Percentiles rank a stretch among this genome's conserved stretches.
These are phyloP conservation scores for Agrostemma githago DNA, from an alignment of 148 eudicot species.

Conservation along the genomic window DNA sequence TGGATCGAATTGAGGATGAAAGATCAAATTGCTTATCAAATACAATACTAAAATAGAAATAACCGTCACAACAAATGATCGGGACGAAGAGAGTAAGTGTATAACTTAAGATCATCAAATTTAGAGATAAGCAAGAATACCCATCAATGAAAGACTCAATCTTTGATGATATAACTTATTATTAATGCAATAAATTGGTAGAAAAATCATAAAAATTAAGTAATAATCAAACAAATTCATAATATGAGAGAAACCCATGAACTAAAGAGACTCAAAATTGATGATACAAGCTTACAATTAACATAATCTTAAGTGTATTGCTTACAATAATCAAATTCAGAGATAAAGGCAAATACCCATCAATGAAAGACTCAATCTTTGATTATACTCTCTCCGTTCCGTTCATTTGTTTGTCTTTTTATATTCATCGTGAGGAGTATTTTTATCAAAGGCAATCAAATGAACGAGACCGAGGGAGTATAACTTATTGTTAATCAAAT, in stretches of 20 bases:
- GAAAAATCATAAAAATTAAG: background rate
- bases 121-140: background rate
- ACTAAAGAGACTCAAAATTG: too few relatives aligned
- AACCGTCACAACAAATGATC: too few relatives aligned
- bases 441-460: too few relatives aligned
- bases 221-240: too few relatives aligned
- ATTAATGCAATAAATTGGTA: background rate
- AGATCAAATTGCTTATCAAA: too few relatives aligned
- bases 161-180: background rate
- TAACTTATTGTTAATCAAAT: background rate
- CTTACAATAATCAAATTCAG: background rate
- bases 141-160: constrained; percentile 1
- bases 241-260: too few relatives aligned
- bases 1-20: too few relatives aligned
- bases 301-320: background rate
- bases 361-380: constrained; percentile 2
- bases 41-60: too few relatives aligned
- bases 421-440: too few relatives aligned
- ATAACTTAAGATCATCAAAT: background rate
- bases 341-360: background rate
- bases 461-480: too few relatives aligned
- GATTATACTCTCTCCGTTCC: background rate
- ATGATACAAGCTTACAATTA: background rate
- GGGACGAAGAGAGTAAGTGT: too few relatives aligned
- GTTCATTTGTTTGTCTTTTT: too few relatives aligned